Evolutionary conservation across 1,284 basidiomycete species (phyloP).

Genomic region (Ustilago lituana): DNA sequence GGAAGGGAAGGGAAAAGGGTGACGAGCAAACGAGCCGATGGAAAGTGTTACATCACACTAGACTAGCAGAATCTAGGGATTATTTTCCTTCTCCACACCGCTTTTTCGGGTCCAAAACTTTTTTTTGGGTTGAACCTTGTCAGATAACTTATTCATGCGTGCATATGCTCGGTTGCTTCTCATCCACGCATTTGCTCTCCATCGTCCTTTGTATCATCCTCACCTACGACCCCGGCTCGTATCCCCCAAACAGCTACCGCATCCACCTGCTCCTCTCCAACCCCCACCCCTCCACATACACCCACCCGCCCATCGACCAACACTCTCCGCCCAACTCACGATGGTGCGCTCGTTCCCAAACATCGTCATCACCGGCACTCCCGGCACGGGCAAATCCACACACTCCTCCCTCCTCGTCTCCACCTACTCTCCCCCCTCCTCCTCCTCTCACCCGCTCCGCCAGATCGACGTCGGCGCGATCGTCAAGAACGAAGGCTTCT

Average conservation of each 20-base stretch:
- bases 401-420: constrained; percentile 72
- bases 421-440: constrained; percentile 21
- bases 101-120: not conserved
- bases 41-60: too few species aligned
- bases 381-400: constrained; percentile 86
- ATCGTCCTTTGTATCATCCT: too few species aligned
- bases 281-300: not conserved
- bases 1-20: too few species aligned
- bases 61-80: too few species aligned
- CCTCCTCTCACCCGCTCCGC: constrained; percentile 38
- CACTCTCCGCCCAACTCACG: too few species aligned
- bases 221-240: too few species aligned
- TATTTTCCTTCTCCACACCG: constrained; percentile 12
- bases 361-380: constrained; percentile 91
- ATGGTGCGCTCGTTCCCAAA: constrained; percentile 72
- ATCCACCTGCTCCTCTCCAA: not conserved
- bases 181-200: too few species aligned
- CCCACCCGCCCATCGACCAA: not conserved
- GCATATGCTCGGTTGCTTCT: too few species aligned
- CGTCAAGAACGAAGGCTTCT: constrained; percentile 84
- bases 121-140: too few species aligned
- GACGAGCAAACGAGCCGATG: too few species aligned
- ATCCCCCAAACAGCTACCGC: too few species aligned
- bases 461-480: constrained; percentile 90
- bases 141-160: too few species aligned